phyloP scores from a whole-genome alignment of 2,329 filamentous ascomycete genomes.

The Epichloe gansuensis region DNA sequence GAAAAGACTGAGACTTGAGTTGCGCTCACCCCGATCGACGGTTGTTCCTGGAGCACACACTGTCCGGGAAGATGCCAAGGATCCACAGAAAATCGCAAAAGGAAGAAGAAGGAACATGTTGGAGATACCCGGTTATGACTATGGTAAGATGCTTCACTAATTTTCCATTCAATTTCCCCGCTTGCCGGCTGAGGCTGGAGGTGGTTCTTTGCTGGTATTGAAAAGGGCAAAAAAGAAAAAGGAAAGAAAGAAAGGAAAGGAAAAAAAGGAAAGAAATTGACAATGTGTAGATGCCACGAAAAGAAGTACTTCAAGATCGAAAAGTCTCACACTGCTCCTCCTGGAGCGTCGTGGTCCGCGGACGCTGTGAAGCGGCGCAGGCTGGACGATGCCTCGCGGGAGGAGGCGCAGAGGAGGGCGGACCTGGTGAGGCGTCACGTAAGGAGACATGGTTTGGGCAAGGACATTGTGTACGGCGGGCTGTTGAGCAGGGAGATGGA shows the following conservation, averaged over 20 bases:
- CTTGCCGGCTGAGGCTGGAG: not conserved
- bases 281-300: constrained; percentile 36
- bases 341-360: constrained; percentile 41
- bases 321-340: constrained; percentile 39
- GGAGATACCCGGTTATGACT: constrained; percentile 6
- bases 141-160: constrained; percentile 2
- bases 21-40: too few relatives aligned
- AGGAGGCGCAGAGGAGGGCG: constrained; percentile 15
- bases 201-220: too few relatives aligned
- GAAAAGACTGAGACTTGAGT: too few relatives aligned
- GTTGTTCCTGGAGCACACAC: too few relatives aligned
- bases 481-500: constrained; percentile 18
- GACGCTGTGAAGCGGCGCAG: constrained; percentile 46
- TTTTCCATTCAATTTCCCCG: not conserved
- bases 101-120: not conserved
- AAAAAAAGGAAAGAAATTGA: not conserved
- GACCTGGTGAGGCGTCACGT: constrained; percentile 25
- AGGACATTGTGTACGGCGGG: constrained; percentile 20
- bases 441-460: constrained; percentile 22
- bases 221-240: not conserved
- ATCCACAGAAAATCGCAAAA: rapidly evolving
- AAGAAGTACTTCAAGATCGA: constrained; percentile 59
- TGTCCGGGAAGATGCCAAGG: not conserved
- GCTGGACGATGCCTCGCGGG: constrained; percentile 26
- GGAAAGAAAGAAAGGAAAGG: too few relatives aligned